Evolutionary conservation across 192 early-diverging fungal species (phyloP), one percentile per base, ranked within the genome.

Genomic region (Lobulomyces angularis): DNA sequence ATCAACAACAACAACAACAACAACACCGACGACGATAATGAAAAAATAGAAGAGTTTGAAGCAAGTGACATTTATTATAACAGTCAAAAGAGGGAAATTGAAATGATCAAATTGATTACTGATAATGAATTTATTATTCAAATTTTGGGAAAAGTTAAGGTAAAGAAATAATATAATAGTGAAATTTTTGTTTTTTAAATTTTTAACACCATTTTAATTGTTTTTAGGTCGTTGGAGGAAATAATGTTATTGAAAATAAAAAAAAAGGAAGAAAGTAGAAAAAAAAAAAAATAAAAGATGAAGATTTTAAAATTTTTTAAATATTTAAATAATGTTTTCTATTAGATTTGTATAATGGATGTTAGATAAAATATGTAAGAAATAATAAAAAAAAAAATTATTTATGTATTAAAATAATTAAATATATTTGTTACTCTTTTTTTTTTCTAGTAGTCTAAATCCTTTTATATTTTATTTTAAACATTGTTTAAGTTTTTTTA

Each of bases 131-230:
- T 82, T 41, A 80, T 81, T 12, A 67, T 70, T 45, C 72, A 81
- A 6, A 83, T 91, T 76, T 65, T 90, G 40, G 77, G 86, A 27
- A 91, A 95, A 60, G 78, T 78, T 40, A 95, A 91, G 55, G 79
- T 86, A n/a, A n/a, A n/a, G n/a, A n/a, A n/a, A n/a, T n/a, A n/a
- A n/a, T n/a, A n/a, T n/a, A n/a, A n/a, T n/a, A n/a, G n/a, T n/a
- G n/a, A n/a, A n/a, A n/a, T n/a, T n/a, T n/a, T n/a, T n/a, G n/a
- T n/a, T n/a, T n/a, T n/a, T n/a, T n/a, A n/a, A n/a, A n/a, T n/a
- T n/a, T n/a, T n/a, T n/a, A n/a, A n/a, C n/a, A n/a, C n/a, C n/a
- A n/a, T n/a, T n/a, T n/a, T n/a, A n/a, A n/a, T n/a, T n/a, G n/a
- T n/a, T n/a, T n/a, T n/a, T n/a, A n/a, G n/a, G n/a, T n/a, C n/a